Evolutionary conservation across 805 yeast genomes (phyloP).

Genomic region (Kazachstania martiniae): DNA sequence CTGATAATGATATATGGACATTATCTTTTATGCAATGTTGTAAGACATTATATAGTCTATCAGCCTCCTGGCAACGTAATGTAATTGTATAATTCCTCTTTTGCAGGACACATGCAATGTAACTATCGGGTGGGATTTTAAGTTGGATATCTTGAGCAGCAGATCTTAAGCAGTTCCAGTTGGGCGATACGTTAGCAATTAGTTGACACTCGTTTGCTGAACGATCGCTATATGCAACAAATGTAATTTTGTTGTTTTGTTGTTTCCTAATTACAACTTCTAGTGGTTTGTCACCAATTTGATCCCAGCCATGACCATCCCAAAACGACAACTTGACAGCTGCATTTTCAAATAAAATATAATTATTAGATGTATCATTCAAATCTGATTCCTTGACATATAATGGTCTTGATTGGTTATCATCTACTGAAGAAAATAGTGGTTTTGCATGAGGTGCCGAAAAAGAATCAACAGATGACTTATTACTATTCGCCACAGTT

Average conservation of each 20-base stretch:
- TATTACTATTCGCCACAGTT: no score
- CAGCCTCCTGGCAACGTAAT: conserved; percentile 15
- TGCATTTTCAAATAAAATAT: neutral
- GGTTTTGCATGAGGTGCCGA: no score
- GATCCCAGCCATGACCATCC: conserved; percentile 18
- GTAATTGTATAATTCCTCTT: conserved; percentile 9
- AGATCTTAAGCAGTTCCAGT: conserved; percentile 17
- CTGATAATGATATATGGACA: conserved; percentile 9
- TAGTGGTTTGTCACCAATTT: conserved; percentile 5
- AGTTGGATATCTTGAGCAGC: conserved; percentile 27
- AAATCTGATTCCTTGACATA: neutral
- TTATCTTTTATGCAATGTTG: conserved; percentile 15
- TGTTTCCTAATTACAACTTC: conserved; percentile 5
- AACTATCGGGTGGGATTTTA: conserved; percentile 8
- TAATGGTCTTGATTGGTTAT: no score
- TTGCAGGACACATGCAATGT: conserved; percentile 8
- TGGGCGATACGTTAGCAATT: conserved; percentile 9
- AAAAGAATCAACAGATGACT: no score
- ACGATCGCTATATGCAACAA: conserved; percentile 8
- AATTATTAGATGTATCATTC: neutral
- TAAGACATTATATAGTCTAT: conserved; percentile 13
- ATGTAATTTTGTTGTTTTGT: conserved; percentile 4
- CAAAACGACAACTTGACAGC: conserved; percentile 15
- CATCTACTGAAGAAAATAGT: no score
- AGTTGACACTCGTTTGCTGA: conserved; percentile 7